These are phyloP conservation scores for Diversispora epigaea DNA, from an alignment of 192 early-diverging fungal species.

Conservation along the genomic window DNA sequence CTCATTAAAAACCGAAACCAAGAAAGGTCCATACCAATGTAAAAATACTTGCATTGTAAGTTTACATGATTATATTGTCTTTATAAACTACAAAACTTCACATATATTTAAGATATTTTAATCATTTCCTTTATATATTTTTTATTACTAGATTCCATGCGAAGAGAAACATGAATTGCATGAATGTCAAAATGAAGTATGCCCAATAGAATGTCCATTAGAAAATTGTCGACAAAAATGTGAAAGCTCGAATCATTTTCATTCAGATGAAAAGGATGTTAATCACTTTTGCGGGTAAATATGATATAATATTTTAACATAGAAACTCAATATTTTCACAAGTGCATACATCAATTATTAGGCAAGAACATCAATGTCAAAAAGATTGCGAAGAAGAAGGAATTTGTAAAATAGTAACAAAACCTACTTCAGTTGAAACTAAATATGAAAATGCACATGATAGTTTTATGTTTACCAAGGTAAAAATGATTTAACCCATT, in stretches of 20 bases:
- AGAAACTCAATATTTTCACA: too few relatives aligned
- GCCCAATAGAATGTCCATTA: conserved; percentile 22
- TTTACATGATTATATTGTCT: too few relatives aligned
- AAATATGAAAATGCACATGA: not conserved
- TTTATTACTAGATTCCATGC: conserved; percentile 5
- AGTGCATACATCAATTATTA: not conserved
- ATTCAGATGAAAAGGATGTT: conserved; percentile 1
- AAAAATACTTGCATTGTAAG: too few relatives aligned
- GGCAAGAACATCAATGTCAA: not conserved
- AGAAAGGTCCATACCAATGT: too few relatives aligned
- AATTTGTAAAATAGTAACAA: not conserved
- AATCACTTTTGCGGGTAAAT: conserved; percentile 28
- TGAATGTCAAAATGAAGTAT: conserved; percentile 36
- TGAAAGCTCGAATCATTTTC: conserved; percentile 17
- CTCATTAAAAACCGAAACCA: too few relatives aligned
- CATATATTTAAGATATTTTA: too few relatives aligned
- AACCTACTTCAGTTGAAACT: not conserved
- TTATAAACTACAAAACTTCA: too few relatives aligned
- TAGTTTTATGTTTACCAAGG: not conserved
- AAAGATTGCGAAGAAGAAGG: not conserved
- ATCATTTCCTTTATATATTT: too few relatives aligned
- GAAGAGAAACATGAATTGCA: conserved; percentile 31
- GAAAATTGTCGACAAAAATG: conserved; percentile 5
- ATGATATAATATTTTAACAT: too few relatives aligned
- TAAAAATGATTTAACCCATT: not conserved